Evolutionary conservation across 352 stramenopile species (phyloP), one percentile per base, ranked within the genome.

Genomic region (Globisporangium takayamanum): DNA sequence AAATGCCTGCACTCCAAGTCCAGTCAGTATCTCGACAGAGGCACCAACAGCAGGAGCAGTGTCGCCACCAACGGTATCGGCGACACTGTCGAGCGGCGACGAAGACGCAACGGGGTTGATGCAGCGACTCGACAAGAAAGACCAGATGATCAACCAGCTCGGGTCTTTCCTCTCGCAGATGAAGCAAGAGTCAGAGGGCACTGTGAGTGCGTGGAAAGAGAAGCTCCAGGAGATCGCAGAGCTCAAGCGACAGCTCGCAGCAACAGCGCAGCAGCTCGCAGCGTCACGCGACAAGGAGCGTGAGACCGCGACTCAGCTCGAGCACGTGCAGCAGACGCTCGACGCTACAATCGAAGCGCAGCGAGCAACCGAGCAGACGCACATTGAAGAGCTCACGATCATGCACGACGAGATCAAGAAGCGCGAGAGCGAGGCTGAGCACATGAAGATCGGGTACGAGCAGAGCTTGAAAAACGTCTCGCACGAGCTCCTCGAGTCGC

Each of bases 121-220:
- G 42, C 55, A 66, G 18, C 62, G 70, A 0, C 64, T 74, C 15
- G 71, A 89, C 42, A 86, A 83, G 63, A 87, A 83, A 54, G 77
- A 81, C 1, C 74, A 85, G 25, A 85, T 88, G 62, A 69, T 89
- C 15, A 64, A 72, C 1, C 80, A 89, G 41, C 64, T 89, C n/a
- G 77, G 77, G 14, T 82, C 75, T 0, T 81, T 89, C n/a, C 55
- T 89, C 5, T 68, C 76, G 1, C 80, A 89, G 46, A 87, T 89
- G 73, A 81, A 89, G 58, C 80, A 88, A 42, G 77, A 89, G 16
- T 82, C 77, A 0, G 77, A 89, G 55, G 77, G 76, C 2, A 87
- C 69, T 3, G 69, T 75, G 0, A 65, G 65, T 18, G 75, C 72
- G 4, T 87, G 76, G 77, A 83, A 84, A 12, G 79, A 85, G 33